Evolutionary conservation across 768 basidiomycete genomes (phyloP).

Genomic region (Boletellus ananas): DNA sequence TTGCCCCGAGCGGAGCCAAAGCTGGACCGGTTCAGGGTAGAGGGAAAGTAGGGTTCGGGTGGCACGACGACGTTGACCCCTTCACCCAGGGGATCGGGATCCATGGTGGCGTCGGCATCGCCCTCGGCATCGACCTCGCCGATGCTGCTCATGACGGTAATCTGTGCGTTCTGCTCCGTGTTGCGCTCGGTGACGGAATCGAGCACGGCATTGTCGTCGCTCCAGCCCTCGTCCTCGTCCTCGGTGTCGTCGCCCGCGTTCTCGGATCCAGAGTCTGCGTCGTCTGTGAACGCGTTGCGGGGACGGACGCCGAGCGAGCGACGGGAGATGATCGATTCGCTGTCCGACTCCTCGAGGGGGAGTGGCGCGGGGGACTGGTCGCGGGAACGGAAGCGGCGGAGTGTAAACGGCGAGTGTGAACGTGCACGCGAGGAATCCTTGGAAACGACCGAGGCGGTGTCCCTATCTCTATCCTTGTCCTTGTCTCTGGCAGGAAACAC

Average conservation of each 20-base stretch:
- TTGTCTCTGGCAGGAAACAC: slow-evolving; percentile 36
- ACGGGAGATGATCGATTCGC: slow-evolving; percentile 34
- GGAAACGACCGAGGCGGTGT: slow-evolving; percentile 39
- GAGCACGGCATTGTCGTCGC: slow-evolving; percentile 53
- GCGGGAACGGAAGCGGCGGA: slow-evolving; percentile 61
- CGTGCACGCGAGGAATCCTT: slow-evolving; percentile 59
- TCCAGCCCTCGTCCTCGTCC: slow-evolving; percentile 58
- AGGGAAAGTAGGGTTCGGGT: slow-evolving; percentile 77
- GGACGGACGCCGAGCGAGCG: slow-evolving; percentile 46
- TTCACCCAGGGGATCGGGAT: slow-evolving; percentile 85
- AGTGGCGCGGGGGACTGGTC: slow-evolving; percentile 54
- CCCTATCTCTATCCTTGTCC: slow-evolving; percentile 31
- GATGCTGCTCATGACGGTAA: slow-evolving; percentile 28
- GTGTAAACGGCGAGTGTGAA: slow-evolving; percentile 76
- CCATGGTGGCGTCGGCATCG: slow-evolving; percentile 53
- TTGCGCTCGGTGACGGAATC: slow-evolving; percentile 84
- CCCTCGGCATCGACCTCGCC: slow-evolving; percentile 37
- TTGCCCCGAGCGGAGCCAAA: slow-evolving; percentile 34
- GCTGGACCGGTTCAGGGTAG: slow-evolving; percentile 58
- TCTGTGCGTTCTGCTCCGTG: slow-evolving; percentile 76
- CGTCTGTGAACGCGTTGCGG: slow-evolving; percentile 59
- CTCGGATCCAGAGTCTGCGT: slow-evolving; percentile 65
- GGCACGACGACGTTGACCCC: slow-evolving; percentile 88
- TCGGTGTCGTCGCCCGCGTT: slow-evolving; percentile 45
- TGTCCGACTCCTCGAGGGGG: slow-evolving; percentile 54